phyloP scores from a whole-genome alignment of 192 early-diverging fungal genomes.

The Ambispora gerdemannii region DNA sequence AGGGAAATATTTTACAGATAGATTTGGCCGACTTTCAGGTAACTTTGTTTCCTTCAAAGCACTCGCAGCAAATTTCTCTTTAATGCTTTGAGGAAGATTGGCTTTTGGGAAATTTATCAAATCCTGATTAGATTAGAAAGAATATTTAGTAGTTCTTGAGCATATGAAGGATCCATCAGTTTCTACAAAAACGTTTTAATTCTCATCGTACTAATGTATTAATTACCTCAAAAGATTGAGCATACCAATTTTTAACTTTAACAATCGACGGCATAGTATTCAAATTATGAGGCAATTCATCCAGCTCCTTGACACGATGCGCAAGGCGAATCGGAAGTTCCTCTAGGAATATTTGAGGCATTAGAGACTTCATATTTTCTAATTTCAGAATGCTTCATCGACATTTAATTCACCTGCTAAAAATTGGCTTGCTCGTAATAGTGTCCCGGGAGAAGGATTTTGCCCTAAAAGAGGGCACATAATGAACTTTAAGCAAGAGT shows the following conservation, averaged over 20 bases:
- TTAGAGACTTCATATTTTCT: not conserved
- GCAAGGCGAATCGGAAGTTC: constrained; percentile 93
- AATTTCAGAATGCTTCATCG: not conserved
- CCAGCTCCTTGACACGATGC: constrained; percentile 92
- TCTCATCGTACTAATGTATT: too few species aligned
- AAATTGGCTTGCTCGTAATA: constrained; percentile 76
- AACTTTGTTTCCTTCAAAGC: constrained; percentile 33
- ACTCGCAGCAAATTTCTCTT: constrained; percentile 22
- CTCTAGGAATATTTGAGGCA: constrained; percentile 38
- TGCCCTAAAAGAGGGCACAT: constrained; percentile 45
- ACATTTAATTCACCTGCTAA: constrained; percentile 45
- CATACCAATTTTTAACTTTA: constrained; percentile 94
- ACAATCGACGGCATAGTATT: constrained; percentile 87
- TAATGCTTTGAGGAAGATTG: constrained; percentile 37
- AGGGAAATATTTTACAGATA: constrained; percentile 36
- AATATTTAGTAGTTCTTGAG: not conserved
- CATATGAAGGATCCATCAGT: not conserved
- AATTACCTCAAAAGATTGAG: constrained; percentile 76
- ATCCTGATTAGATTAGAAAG: constrained; percentile 36
- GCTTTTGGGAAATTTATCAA: constrained; percentile 57
- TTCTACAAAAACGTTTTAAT: not conserved
- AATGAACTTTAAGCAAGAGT: not conserved
- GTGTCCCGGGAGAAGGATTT: constrained; percentile 68
- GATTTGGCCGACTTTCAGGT: constrained; percentile 47
- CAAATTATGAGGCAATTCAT: constrained; percentile 80